These are phyloP conservation scores for Apophysomyces variabilis DNA, from an alignment of 371 early-diverging fungal species.

Conservation along the genomic window DNA sequence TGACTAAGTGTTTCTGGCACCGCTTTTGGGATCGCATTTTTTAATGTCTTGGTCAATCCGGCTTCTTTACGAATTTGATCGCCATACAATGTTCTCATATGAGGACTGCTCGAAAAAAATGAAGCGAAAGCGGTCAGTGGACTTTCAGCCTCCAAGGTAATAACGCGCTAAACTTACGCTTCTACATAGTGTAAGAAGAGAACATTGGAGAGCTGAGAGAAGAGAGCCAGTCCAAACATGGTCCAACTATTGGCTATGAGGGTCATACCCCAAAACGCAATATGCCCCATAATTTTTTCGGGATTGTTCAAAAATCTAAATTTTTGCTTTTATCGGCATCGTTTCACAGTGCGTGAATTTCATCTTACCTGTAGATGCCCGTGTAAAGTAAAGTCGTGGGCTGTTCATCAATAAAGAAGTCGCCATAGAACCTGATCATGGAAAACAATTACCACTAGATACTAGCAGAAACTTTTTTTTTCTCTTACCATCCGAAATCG, in stretches of 20 bases:
- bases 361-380: slow-evolving; percentile 80
- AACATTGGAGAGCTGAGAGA: slow-evolving; percentile 80
- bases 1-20: slow-evolving; percentile 38
- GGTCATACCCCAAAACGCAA: slow-evolving; percentile 90
- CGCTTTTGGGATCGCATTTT: slow-evolving; percentile 36
- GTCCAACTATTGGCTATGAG: slow-evolving; percentile 80
- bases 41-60: slow-evolving; percentile 71
- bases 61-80: slow-evolving; percentile 77
- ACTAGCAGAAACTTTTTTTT: neutral
- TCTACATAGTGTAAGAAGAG: slow-evolving; percentile 86
- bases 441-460: neutral
- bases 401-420: slow-evolving; percentile 81
- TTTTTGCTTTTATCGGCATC: neutral
- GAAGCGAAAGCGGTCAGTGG: neutral
- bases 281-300: slow-evolving; percentile 88
- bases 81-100: slow-evolving; percentile 87
- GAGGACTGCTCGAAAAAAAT: slow-evolving; percentile 53
- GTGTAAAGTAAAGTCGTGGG: slow-evolving; percentile 71
- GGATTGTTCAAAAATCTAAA: slow-evolving; percentile 79
- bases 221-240: slow-evolving; percentile 79
- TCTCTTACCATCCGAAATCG: slow-evolving; percentile 81
- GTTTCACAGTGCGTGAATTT: neutral
- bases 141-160: neutral
- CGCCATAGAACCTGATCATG: slow-evolving; percentile 75
- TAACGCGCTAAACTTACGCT: slow-evolving; percentile 24